A percentile compares a stretch with the other conserved stretches of the same genome.
Evolutionary conservation across 805 yeast genomes (phyloP).

Genomic region (Metschnikowia hibisci): DNA sequence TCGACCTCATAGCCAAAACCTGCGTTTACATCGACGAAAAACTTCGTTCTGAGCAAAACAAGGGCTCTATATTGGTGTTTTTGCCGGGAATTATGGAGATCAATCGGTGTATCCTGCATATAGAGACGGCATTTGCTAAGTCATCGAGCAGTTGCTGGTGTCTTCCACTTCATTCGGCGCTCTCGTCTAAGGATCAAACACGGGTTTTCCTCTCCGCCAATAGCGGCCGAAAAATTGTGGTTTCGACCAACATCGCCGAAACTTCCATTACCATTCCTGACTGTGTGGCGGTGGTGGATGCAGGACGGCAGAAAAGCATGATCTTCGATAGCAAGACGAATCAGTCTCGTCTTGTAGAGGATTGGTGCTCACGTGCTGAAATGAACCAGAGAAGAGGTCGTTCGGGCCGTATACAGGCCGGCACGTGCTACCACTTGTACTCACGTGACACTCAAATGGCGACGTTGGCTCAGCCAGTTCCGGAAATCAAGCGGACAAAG

Average conservation of each 20-base stretch:
- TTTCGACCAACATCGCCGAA: constrained; percentile 92
- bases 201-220: constrained; percentile 62
- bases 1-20: constrained; percentile 60
- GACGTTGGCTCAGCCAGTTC: constrained; percentile 74
- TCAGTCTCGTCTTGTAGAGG: constrained; percentile 68
- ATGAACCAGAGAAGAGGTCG: constrained; percentile 91
- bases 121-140: constrained; percentile 17
- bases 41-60: constrained; percentile 36
- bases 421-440: constrained; percentile 77
- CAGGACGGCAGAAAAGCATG: constrained; percentile 80
- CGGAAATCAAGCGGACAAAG: constrained; percentile 84
- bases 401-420: constrained; percentile 91
- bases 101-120: constrained; percentile 52
- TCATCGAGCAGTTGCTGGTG: constrained; percentile 28
- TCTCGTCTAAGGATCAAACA: constrained; percentile 78
- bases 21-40: constrained; percentile 50
- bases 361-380: constrained; percentile 89
- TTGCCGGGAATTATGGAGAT: constrained; percentile 92
- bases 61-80: constrained; percentile 80
- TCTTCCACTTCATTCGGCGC: constrained; percentile 88
- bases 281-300: constrained; percentile 85
- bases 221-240: constrained; percentile 71
- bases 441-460: constrained; percentile 51
- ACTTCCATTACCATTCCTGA: constrained; percentile 96
- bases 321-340: constrained; percentile 65